Evolutionary conservation across 139 green algal genomes (phyloP).

Genomic region (Micractinium conductrix): DNA sequence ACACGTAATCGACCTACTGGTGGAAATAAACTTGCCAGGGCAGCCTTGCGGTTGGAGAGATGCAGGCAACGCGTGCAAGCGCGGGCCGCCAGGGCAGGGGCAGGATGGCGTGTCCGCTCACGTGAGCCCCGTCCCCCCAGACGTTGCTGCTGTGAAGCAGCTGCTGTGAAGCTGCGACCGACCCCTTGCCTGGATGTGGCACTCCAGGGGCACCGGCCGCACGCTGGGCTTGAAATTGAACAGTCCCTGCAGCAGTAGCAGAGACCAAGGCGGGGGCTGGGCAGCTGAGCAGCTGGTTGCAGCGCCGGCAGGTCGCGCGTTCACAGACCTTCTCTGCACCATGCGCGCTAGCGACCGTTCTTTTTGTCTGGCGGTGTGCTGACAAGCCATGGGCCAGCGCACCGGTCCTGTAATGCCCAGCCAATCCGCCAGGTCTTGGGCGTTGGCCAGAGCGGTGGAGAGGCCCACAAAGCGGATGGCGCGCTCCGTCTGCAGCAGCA

Average conservation of each 20-base stretch:
- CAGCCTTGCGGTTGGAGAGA: neutral
- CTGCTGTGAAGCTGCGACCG: too few relatives aligned
- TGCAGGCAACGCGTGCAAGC: too few relatives aligned
- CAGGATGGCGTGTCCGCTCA: too few relatives aligned
- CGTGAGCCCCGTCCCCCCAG: too few relatives aligned
- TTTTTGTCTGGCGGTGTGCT: too few relatives aligned
- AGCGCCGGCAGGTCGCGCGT: neutral
- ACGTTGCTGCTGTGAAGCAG: too few relatives aligned
- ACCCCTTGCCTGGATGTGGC: conserved; percentile 97
- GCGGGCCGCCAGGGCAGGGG: too few relatives aligned
- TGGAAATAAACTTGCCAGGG: neutral
- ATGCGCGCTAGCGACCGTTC: too few relatives aligned
- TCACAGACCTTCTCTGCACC: too few relatives aligned
- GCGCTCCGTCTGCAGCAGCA: conserved; percentile 50
- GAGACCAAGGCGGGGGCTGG: too few relatives aligned
- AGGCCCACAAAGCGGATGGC: conserved; percentile 93
- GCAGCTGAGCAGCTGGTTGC: too few relatives aligned
- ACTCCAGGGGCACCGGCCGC: conserved; percentile 93
- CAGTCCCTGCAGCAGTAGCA: conserved; percentile 83
- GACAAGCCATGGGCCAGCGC: neutral
- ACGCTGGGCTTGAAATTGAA: conserved; percentile 99
- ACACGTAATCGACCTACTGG: too few relatives aligned
- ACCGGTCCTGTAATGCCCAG: conserved; percentile 78
- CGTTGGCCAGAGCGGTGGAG: conserved; percentile 96
- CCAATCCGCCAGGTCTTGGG: conserved; percentile 94